These are phyloP conservation scores for Haplosporangium gracile DNA, from an alignment of 192 early-diverging fungal species.

Conservation along the genomic window DNA sequence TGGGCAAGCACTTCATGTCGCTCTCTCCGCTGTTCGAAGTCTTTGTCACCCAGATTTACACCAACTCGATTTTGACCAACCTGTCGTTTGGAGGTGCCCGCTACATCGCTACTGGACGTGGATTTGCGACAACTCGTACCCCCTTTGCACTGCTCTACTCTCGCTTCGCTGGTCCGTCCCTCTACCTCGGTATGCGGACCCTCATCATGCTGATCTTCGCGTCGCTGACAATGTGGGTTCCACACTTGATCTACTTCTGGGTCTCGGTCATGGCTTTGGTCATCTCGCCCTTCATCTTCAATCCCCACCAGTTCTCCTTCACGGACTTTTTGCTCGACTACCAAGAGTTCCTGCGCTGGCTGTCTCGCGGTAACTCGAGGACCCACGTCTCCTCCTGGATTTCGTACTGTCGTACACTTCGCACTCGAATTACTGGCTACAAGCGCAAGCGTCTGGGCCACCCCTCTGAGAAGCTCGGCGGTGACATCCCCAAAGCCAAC, in stretches of 20 bases:
- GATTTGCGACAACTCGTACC: conserved; percentile 84
- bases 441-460: conserved; percentile 81
- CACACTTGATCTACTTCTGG: conserved; percentile 86
- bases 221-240: conserved; percentile 78
- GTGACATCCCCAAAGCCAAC: conserved; percentile 76
- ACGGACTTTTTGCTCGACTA: conserved; percentile 86
- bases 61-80: conserved; percentile 84
- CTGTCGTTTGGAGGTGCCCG: conserved; percentile 84
- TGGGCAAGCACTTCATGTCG: conserved; percentile 86
- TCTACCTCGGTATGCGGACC: conserved; percentile 80
- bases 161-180: conserved; percentile 79
- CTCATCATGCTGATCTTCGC: conserved; percentile 82
- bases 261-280: conserved; percentile 81
- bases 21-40: conserved; percentile 88
- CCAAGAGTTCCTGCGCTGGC: conserved; percentile 84
- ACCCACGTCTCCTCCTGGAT: conserved; percentile 86
- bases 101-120: conserved; percentile 90
- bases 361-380: conserved; percentile 84
- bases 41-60: conserved; percentile 89
- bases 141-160: conserved; percentile 82
- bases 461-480: conserved; percentile 68
- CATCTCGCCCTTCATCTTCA: conserved; percentile 89
- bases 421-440: conserved; percentile 84
- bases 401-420: conserved; percentile 74
- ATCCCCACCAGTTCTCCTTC: conserved; percentile 91